These are phyloP conservation scores for Penicillium ochrochloron DNA, from an alignment of 495 filamentous ascomycete genomes.

Conservation along the genomic window DNA sequence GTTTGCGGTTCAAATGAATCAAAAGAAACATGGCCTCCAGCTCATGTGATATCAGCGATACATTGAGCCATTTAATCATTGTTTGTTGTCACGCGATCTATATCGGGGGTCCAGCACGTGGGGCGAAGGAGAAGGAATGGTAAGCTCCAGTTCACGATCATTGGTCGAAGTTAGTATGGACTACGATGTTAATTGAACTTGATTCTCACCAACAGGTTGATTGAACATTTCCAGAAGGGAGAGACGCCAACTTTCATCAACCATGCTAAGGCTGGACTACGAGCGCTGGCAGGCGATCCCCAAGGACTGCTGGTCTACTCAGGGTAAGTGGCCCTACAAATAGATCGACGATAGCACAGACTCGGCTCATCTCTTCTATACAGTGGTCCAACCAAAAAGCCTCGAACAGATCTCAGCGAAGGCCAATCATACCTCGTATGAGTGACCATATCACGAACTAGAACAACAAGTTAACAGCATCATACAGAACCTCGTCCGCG, in stretches of 20 bases:
- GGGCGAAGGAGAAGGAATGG: slow-evolving; percentile 69
- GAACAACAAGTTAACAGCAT: slow-evolving; percentile 1
- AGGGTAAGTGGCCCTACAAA: slow-evolving; percentile 55
- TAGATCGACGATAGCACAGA: background rate
- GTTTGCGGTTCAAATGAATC: no score
- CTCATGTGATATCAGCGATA: background rate
- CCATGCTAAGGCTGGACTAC: slow-evolving; percentile 70
- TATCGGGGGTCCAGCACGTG: slow-evolving; percentile 62
- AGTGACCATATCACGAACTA: background rate
- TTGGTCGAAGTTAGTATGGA: no score
- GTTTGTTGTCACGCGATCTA: slow-evolving; percentile 87
- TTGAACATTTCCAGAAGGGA: slow-evolving; percentile 71
- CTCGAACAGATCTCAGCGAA: slow-evolving; percentile 60
- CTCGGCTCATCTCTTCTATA: background rate
- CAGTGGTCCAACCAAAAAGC: slow-evolving; percentile 65
- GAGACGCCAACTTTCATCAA: slow-evolving; percentile 74
- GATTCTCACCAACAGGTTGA: slow-evolving; percentile 39
- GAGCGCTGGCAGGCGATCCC: slow-evolving; percentile 42
- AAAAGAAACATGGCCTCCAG: background rate
- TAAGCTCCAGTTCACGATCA: slow-evolving; percentile 30
- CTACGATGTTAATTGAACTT: background rate
- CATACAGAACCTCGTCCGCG: slow-evolving; percentile 51
- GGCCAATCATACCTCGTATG: slow-evolving; percentile 65
- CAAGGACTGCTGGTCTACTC: slow-evolving; percentile 65
- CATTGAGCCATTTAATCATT: slow-evolving; percentile 60